phyloP scores from a whole-genome alignment of 1,139 yeast genomes.

The Saccharomyces pastorianus region DNA sequence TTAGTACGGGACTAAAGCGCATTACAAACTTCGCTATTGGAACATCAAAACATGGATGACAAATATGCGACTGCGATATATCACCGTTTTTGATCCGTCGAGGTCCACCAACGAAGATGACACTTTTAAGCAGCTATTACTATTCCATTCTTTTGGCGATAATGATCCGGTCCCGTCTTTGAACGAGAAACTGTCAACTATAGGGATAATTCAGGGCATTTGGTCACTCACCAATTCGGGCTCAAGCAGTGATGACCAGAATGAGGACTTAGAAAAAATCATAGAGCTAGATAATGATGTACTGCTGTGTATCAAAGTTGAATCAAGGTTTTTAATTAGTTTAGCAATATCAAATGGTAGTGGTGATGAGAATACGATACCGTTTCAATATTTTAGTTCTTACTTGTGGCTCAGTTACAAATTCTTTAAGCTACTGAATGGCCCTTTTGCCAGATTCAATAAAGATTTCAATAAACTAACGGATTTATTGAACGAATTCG shows the following conservation, averaged over 20 bases:
- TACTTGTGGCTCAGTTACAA: conserved; percentile 25
- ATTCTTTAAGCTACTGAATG: conserved; percentile 22
- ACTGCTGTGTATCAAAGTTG: conserved; percentile 24
- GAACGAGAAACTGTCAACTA: conserved; percentile 30
- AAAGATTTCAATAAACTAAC: conserved; percentile 15
- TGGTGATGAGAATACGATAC: conserved; percentile 7
- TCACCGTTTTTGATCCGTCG: conserved; percentile 26
- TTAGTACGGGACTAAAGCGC: not conserved
- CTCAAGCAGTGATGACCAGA: conserved; percentile 3
- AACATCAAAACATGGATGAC: not conserved
- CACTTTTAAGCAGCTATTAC: conserved; percentile 20
- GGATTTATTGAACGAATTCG: conserved; percentile 24
- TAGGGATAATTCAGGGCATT: conserved; percentile 36
- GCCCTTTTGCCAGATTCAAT: conserved; percentile 12
- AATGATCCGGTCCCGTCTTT: conserved; percentile 10
- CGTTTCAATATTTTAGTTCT: conserved; percentile 16
- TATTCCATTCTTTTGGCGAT: conserved; percentile 25
- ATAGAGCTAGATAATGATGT: conserved; percentile 27
- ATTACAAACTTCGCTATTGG: not conserved
- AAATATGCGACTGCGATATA: conserved; percentile 7
- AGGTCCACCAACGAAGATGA: conserved; percentile 19
- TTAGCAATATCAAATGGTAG: conserved; percentile 9
- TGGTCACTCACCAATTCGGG: conserved; percentile 21
- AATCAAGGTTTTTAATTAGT: conserved; percentile 19
- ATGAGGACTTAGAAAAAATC: conserved; percentile 8